Conservation (phyloP, 2,329 filamentous ascomycete genomes). For the Cladorrhinum sp. region DNA sequence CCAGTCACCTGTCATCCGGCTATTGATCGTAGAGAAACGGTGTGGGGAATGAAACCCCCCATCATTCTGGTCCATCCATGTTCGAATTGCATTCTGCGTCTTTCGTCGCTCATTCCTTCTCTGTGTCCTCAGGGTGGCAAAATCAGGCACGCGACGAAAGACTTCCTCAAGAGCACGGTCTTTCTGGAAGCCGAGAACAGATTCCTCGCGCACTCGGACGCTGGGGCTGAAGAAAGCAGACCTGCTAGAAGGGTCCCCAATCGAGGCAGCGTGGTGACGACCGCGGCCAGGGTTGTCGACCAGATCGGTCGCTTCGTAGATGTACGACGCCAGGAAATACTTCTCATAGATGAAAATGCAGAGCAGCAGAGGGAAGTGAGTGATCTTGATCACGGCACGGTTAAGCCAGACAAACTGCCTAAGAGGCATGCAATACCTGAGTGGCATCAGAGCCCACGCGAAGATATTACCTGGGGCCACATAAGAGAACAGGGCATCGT, state of each 20-base stretch:
- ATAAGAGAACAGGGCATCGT: slow-evolving; percentile 93
- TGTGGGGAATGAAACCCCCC: slow-evolving; percentile 45
- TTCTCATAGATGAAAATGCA: slow-evolving; percentile 86
- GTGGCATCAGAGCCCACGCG: slow-evolving; percentile 81
- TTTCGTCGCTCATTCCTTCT: slow-evolving; percentile 64
- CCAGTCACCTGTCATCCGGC: slow-evolving; percentile 43
- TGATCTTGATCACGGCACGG: slow-evolving; percentile 85
- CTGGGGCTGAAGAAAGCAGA: slow-evolving; percentile 71
- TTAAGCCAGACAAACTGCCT: slow-evolving; percentile 81
- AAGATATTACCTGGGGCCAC: slow-evolving; percentile 88
- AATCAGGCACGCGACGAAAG: slow-evolving; percentile 70
- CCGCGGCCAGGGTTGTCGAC: slow-evolving; percentile 65
- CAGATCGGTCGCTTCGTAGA: slow-evolving; percentile 81
- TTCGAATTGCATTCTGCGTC: slow-evolving; percentile 76
- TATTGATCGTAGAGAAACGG: slow-evolving; percentile 50
- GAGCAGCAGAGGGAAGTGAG: slow-evolving; percentile 84
- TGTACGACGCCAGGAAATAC: slow-evolving; percentile 67
- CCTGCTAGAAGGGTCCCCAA: slow-evolving; percentile 53
- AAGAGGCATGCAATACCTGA: slow-evolving; percentile 77
- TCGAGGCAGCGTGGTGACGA: slow-evolving; percentile 50
- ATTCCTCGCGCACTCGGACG: slow-evolving; percentile 74
- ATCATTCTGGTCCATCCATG: slow-evolving; percentile 80
- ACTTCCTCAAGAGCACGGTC: slow-evolving; percentile 89
- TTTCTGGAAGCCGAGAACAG: slow-evolving; percentile 83
- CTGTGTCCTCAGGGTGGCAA: slow-evolving; percentile 57